Evolutionary conservation across 768 basidiomycete species (phyloP).

Genomic region (Leccinum fibrillosum): DNA sequence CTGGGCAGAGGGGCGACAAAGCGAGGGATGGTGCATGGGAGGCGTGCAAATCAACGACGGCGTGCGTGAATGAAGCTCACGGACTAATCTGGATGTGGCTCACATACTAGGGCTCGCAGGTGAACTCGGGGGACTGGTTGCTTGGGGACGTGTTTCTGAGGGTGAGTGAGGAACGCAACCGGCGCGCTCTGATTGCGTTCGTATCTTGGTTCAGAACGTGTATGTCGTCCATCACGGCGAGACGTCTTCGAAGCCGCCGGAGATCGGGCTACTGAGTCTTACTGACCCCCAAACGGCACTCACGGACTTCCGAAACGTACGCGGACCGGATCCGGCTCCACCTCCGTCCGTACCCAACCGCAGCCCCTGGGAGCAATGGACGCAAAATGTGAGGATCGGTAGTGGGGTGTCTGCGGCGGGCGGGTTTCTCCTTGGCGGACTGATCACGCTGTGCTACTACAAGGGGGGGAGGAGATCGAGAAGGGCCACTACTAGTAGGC

Average conservation of each 20-base stretch:
- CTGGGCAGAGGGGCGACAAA: slow-evolving; percentile 42
- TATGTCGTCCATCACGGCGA: slow-evolving; percentile 48
- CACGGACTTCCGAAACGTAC: slow-evolving; percentile 36
- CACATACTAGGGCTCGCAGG: slow-evolving; percentile 25
- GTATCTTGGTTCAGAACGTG: slow-evolving; percentile 40
- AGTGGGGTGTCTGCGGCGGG: slow-evolving; percentile 26
- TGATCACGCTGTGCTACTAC: slow-evolving; percentile 22
- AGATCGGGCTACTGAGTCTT: slow-evolving; percentile 43
- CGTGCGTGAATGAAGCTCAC: slow-evolving; percentile 27
- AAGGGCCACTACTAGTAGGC: neutral
- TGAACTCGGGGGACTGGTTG: slow-evolving; percentile 59
- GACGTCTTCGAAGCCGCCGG: slow-evolving; percentile 38
- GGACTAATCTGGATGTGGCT: neutral
- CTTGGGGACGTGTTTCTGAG: slow-evolving; percentile 58
- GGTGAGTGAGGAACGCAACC: slow-evolving; percentile 28
- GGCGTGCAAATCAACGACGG: slow-evolving; percentile 53
- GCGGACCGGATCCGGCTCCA: slow-evolving; percentile 41
- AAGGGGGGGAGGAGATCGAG: slow-evolving; percentile 6
- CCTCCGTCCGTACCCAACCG: slow-evolving; percentile 12
- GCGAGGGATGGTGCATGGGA: slow-evolving; percentile 51
- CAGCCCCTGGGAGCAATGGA: slow-evolving; percentile 12
- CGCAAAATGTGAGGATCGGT: slow-evolving; percentile 14
- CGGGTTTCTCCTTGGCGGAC: slow-evolving; percentile 37
- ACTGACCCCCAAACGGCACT: slow-evolving; percentile 40
- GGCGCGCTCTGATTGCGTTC: slow-evolving; percentile 1